Base-by-base conservation (phyloP, 2,329 filamentous ascomycete species). In the Aspergillus vadensis region DNA sequence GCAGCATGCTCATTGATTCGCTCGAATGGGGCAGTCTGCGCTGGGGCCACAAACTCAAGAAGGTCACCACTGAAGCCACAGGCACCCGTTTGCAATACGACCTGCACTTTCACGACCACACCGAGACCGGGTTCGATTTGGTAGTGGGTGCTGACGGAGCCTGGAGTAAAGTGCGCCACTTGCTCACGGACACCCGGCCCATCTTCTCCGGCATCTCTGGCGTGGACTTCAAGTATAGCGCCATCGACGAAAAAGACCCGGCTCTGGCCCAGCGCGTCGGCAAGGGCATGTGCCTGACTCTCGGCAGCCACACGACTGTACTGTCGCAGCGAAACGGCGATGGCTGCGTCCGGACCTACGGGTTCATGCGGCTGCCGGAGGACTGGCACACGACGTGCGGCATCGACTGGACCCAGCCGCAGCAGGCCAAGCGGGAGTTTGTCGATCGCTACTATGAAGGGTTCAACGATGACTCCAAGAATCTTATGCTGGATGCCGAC, bases 91-190 rank as follows among this genome's bases (percentile, higher is more conserved):
- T 36, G 32, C 32, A 36, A 36, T 36, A 36, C 32, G 32, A 36
- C 12, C 32, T 36, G 32, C 32, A 36, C 12, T 36, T 36, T 12
- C 32, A 36, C 4, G 32, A 36, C 32, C 32, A 36, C 32, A 59
- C 17, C n/a, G 56, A 59, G 19, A 59, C 59, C 12, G 53, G 64
- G 1, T 67, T 68, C 43, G 65, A 72, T 52, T 57, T 72, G 8
- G 61, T 72, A 1, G 57, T 73, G 17, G 72, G 72, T 0, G 70
- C 71, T 1, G 72, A 74, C 43, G 72, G 72, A 0, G 68, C 70
- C 19, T 74, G 72, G 72, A 69, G 65, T 2, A 55, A 60, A 6
- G 64, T 72, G 23, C 68, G 72, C 17, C 55, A 41, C 0, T 9
- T 65, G 8, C 53, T 73, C 8, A 68, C 70, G 9, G 55, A 64